These are phyloP conservation scores for Colletotrichum ledebouriae DNA, from an alignment of 2,329 filamentous ascomycete species.

Conservation along the genomic window DNA sequence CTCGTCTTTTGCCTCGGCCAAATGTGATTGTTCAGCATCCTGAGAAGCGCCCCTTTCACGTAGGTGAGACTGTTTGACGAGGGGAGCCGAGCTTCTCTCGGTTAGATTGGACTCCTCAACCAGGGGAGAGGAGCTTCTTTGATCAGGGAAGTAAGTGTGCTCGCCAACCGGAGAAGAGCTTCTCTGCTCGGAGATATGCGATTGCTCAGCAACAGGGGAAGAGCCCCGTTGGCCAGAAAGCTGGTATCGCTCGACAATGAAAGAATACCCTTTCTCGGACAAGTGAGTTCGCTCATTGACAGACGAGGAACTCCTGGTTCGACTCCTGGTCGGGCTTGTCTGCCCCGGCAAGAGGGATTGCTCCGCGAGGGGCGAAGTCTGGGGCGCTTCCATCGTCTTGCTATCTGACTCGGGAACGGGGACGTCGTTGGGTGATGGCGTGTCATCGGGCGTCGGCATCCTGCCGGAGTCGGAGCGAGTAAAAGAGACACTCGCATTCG, in stretches of 20 bases:
- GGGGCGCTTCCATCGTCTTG: constrained; percentile 35
- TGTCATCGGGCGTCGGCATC: constrained; percentile 68
- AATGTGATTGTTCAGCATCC: constrained; percentile 2
- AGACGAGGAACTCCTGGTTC: constrained; percentile 7
- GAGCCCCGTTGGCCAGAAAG: neutral
- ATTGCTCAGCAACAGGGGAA: constrained; percentile 1
- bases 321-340: neutral
- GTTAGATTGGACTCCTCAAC: neutral
- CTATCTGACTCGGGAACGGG: constrained; percentile 34
- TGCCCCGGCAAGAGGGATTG: neutral
- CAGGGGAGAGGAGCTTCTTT: neutral
- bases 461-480: constrained; percentile 58
- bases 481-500: constrained; percentile 48
- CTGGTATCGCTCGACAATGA: neutral
- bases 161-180: constrained; percentile 7
- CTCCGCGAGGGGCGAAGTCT: constrained; percentile 25
- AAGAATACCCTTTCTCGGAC: neutral
- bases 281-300: neutral
- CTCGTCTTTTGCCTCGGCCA: neutral
- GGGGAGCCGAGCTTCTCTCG: neutral
- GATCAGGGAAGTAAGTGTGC: neutral
- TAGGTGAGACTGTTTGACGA: neutral
- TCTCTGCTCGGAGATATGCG: constrained; percentile 3
- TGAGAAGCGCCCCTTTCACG: no score
- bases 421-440: constrained; percentile 53